These are phyloP conservation scores for Geosiphon pyriformis DNA, from an alignment of 192 early-diverging fungal species.

Conservation along the genomic window DNA sequence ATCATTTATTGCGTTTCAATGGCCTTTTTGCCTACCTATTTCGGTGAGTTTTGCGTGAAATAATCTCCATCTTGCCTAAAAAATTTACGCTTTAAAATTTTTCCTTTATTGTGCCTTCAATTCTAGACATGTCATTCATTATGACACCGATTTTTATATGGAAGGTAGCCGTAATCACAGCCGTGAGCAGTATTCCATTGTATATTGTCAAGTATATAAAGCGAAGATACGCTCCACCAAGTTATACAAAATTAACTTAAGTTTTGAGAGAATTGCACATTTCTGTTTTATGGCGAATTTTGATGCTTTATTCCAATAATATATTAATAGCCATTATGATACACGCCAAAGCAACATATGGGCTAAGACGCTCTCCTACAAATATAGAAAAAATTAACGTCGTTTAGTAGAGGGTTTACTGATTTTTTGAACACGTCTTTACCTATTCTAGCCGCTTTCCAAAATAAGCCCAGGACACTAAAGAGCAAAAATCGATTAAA, in stretches of 20 bases:
- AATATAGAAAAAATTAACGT: not conserved
- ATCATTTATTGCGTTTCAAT: conserved; percentile 85
- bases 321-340: conserved; percentile 78
- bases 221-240: conserved; percentile 79
- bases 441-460: conserved; percentile 93
- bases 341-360: conserved; percentile 90
- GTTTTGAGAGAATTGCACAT: no score
- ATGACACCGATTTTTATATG: conserved; percentile 77
- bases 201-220: conserved; percentile 79
- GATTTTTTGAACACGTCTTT: conserved; percentile 6
- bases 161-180: conserved; percentile 87
- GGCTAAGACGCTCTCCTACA: conserved; percentile 85
- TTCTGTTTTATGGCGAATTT: no score
- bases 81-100: conserved; percentile 7
- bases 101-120: conserved; percentile 1
- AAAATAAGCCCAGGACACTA: conserved; percentile 81
- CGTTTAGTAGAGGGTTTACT: not conserved
- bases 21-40: conserved; percentile 83
- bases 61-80: conserved; percentile 5
- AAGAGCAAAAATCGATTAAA: conserved; percentile 7
- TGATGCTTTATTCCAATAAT: conserved; percentile 25
- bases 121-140: conserved; percentile 76
- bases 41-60: conserved; percentile 54
- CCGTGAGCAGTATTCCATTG: conserved; percentile 78
- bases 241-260: conserved; percentile 80